Conservation (phyloP, 306 rosid genomes). For the Elaeagnus macrophylla region DNA sequence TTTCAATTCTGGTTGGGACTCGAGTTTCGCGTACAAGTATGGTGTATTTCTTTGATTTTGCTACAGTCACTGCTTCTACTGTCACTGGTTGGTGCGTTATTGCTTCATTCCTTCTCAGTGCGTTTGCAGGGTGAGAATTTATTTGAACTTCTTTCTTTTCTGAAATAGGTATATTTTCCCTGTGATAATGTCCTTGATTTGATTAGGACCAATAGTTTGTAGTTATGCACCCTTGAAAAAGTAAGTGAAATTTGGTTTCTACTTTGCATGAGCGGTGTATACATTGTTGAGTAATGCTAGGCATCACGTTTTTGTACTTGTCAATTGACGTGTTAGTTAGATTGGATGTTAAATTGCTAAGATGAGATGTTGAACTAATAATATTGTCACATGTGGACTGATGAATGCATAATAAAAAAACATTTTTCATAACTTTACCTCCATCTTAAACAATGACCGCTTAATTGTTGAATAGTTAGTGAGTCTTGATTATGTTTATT, state of each 20-base stretch:
- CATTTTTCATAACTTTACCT: too few species aligned
- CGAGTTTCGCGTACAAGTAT: constrained; percentile 84
- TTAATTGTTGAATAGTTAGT: not conserved
- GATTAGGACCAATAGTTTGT: not conserved
- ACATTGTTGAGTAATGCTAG: too few species aligned
- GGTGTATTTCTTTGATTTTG: constrained; percentile 92
- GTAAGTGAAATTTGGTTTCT: not conserved
- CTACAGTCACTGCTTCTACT: constrained; percentile 54
- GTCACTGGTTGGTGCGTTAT: constrained; percentile 85
- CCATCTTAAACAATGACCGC: not conserved
- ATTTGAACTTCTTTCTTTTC: not conserved
- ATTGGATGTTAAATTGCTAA: too few species aligned
- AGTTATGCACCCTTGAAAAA: not conserved
- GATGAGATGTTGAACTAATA: too few species aligned
- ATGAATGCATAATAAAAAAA: too few species aligned
- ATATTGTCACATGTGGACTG: too few species aligned
- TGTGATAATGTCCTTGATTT: not conserved
- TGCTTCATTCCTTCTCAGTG: constrained; percentile 65
- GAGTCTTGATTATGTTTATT: not conserved
- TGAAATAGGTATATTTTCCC: not conserved
- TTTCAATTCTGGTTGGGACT: constrained; percentile 4
- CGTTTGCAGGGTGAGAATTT: constrained; percentile 67
- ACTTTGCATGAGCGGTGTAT: too few species aligned
- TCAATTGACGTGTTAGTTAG: too few species aligned
- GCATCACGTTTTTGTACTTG: too few species aligned